Evolutionary conservation across 768 basidiomycete species (phyloP), one percentile per base, ranked within the genome.

Genomic region (Crucibulum laeve): DNA sequence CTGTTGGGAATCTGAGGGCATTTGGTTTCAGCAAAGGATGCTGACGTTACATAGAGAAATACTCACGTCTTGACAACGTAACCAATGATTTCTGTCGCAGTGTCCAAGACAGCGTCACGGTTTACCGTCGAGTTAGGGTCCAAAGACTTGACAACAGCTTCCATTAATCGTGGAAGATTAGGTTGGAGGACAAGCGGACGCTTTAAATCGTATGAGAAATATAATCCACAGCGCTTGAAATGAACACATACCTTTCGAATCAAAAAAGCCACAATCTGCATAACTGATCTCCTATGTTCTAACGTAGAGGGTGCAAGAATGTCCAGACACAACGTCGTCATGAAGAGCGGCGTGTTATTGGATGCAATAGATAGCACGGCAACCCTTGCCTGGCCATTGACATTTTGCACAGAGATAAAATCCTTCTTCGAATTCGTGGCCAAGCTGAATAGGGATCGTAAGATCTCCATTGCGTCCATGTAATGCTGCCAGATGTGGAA

Each of bases 401-500:
- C 73, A 50, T 87, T 84, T 47, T 87, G 82, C 4, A 77, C 51
- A 3, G 73, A 75, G 23, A 85, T 82, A 0, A 73, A 67, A n/a
- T 89, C 86, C 51, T 90, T 89, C 22, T 77, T 73, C 22, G 74
- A 61, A 43, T 67, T 80, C 3, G 91, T 91, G 0, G 92, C 86
- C 19, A 96, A 72, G 14, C 68, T 72, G 59, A 94, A 95, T 8
- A 98, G 73, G 1, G 84, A 77, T 4, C 95, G 83, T 14, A 98
- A 68, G 43, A 96, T 82, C 46, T 85, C 84, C 71, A 92, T 87
- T 0, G 92, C 80, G 52, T 98, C 93, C 45, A 93, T 75, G 52
- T 93, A 92, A 51, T 91, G 82, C 56, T 96, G 92, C 93, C 94
- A 98, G 38, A 94, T 81, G 35, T 85, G 77, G 58, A 97, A 98